Evolutionary conservation across 2,329 filamentous ascomycete genomes (phyloP), one percentile per base, ranked within the genome.

Genomic region (Penicillium sp.): DNA sequence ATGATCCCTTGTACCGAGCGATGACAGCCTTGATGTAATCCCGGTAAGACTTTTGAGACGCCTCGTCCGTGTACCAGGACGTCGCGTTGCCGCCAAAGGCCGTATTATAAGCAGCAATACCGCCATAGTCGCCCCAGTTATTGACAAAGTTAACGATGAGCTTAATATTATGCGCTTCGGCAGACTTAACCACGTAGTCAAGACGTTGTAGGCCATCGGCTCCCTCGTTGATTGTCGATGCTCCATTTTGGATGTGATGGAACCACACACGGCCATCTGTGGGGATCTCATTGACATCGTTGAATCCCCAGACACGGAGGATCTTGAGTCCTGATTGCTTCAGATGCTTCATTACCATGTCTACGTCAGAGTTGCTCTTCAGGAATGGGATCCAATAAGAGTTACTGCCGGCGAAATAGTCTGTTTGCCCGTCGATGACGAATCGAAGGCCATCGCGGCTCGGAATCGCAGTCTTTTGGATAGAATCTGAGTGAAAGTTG

Each of bases 91-190:
- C 82, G 37, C 84, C 85, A 58, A 84, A 87, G 1, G 82, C 83
- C 16, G 73, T 76, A 49, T 82, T 81, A 67, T 88, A 89, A 1
- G 84, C 83, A 14, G 80, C 78, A 77, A 89, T 88, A 52, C 87
- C 87, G 22, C 87, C 87, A 51, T 88, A 89, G 68, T 90, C 88
- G 51, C 78, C 79, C 87, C 87, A 91, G 76, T 89, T 86, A 76
- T 90, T 90, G 59, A 89, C 85, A 42, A 75, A 75, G 61, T 73
- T 74, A 55, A 75, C 85, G 62, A 89, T 87, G 6, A 89, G 77
- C 72, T 88, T 87, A 65, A 90, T 79, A 4, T 83, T 84, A 55
- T 84, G 79, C 57, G 79, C 78, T 72, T 87, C 85, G 7, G 87
- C 87, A 0, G 83, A 78, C 45, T 80, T 71, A 55, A 90, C 86